Base-by-base conservation (phyloP, 192 early-diverging fungal species). In the Coemansia sp. region DNA sequence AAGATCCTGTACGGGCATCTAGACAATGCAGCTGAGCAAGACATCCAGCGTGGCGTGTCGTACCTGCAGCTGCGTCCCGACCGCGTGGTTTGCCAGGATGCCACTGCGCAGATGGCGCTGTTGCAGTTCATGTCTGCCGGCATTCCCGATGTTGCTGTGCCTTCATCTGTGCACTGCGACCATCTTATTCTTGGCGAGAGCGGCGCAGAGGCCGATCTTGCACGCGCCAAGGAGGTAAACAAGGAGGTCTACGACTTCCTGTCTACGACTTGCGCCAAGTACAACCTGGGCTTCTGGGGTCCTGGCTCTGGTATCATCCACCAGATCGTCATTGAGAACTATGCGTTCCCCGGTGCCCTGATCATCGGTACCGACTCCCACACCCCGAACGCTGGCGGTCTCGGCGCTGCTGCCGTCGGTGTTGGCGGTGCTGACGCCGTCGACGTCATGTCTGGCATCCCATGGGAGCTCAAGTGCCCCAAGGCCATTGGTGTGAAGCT, bases 391-490 rank as follows among this genome's bases (percentile, higher is more conserved):
- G 96, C 94, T 51, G 96, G 96, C 84, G 96, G 96, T 70, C 87
- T 98, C 56, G 96, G 96, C 68, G 91, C 93, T 87, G 88, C 95
- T 56, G 96, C 96, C 51, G 90, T 98, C 67, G 96, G 96, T 84
- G 96, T 98, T 30, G 96, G 96, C 75, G 95, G 92, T 74, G 96
- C 96, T 63, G 96, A 98, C 83, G 96, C 96, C n/a, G 96, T 98
- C 60, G 96, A 98, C 84, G 96, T 93, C 66, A 96, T 98, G 94
- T 94, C 94, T 26, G 89, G 92, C 57, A 94, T 98, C 78, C 96
- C 96, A 33, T 98, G 96, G 96, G 96, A 98, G 84, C 89, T 98
- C 71, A 98, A 98, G 89, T 95, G 93, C 79, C 96, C 96, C 68
- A 94, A 95, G 79, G 88, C 95, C 26, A 86, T 96, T 63, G 96